phyloP scores from a whole-genome alignment of 345 rosid genomes.

The Melastoma malabathricum region DNA sequence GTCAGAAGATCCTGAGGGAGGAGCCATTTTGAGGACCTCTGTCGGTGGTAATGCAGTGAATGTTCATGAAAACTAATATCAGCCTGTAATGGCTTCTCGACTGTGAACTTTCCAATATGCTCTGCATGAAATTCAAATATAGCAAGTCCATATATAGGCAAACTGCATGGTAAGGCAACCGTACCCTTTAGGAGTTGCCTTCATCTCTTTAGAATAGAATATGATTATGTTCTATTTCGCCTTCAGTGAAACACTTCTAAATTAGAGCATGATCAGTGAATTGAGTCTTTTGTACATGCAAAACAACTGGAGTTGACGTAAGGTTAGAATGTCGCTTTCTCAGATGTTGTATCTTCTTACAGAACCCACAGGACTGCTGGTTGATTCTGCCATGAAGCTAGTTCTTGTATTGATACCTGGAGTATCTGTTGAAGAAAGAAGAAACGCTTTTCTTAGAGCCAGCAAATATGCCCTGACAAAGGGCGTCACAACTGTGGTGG shows the following conservation, averaged over 20 bases:
- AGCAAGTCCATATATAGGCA: no score
- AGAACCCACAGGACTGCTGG: constrained; percentile 74
- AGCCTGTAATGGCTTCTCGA: no score
- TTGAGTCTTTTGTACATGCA: no score
- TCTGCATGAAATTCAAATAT: no score
- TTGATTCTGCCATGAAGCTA: constrained; percentile 84
- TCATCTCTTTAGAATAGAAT: no score
- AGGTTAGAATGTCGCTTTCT: background rate
- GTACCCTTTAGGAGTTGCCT: no score
- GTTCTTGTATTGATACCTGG: constrained; percentile 43
- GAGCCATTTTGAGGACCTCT: constrained; percentile 43
- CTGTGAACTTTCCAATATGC: no score
- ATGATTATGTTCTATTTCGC: no score
- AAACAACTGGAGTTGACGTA: no score
- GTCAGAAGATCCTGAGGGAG: constrained; percentile 61
- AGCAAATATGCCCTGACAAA: constrained; percentile 55
- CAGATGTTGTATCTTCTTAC: constrained; percentile 9
- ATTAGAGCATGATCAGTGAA: no score
- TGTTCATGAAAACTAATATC: background rate
- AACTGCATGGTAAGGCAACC: no score
- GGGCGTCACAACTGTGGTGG: constrained; percentile 83
- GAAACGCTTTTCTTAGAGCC: constrained; percentile 73
- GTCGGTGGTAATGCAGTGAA: constrained; percentile 39
- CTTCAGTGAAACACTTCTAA: no score
- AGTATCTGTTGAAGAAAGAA: constrained; percentile 55